These are phyloP conservation scores for Lachancea dasiensis DNA, from an alignment of 805 yeast genomes.

Conservation along the genomic window DNA sequence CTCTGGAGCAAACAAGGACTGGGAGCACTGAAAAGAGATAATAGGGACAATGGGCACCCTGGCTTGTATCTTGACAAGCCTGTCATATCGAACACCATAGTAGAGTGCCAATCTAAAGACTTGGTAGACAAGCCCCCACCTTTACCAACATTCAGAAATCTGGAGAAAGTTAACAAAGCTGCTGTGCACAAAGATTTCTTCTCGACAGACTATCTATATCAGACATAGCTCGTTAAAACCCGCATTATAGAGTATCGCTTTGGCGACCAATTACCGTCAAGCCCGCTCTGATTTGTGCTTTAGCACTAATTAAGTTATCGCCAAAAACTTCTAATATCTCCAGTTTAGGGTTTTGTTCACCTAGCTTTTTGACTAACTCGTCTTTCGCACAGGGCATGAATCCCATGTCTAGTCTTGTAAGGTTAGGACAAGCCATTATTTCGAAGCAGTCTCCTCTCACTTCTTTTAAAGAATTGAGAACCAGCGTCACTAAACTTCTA, in stretches of 20 bases:
- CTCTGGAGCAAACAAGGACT: constrained; percentile 17
- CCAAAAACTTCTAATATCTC: constrained; percentile 77
- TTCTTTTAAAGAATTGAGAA: constrained; percentile 64
- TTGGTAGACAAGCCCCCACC: constrained; percentile 25
- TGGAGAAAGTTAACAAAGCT: constrained; percentile 53
- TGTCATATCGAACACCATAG: constrained; percentile 34
- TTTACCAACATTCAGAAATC: constrained; percentile 55
- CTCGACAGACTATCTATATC: constrained; percentile 4
- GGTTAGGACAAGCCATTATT: constrained; percentile 47
- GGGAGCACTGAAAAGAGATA: constrained; percentile 18
- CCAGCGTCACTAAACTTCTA: constrained; percentile 59
- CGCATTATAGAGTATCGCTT: constrained; percentile 46
- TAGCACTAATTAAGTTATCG: constrained; percentile 56
- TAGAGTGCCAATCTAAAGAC: constrained; percentile 19
- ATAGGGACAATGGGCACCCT: constrained; percentile 34
- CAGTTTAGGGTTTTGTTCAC: constrained; percentile 55
- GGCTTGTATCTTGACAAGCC: constrained; percentile 40
- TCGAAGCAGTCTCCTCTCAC: constrained; percentile 48
- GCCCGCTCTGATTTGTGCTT: constrained; percentile 47
- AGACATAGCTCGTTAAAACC: neutral
- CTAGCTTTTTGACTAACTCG: constrained; percentile 49
- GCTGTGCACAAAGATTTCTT: constrained; percentile 34
- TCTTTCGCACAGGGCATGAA: constrained; percentile 77
- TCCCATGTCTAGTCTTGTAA: constrained; percentile 69
- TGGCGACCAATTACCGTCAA: constrained; percentile 69